Evolutionary conservation across 164 flowering plant genomes (phyloP), one percentile per base, ranked within the genome.

Genomic region (Protea cynaroides): DNA sequence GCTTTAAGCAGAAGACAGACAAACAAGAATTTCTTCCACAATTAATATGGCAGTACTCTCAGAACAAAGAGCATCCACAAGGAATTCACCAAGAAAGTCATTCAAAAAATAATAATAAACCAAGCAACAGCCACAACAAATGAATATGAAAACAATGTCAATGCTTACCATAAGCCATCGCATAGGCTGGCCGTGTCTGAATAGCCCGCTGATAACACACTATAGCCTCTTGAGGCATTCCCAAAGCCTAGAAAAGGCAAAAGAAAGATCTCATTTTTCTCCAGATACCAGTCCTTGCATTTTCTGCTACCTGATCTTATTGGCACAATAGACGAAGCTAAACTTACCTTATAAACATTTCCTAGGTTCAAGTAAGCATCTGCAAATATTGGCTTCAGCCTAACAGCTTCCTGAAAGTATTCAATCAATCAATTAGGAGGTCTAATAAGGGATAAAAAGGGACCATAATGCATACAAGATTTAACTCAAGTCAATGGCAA

Each of bases 331-430:
- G 66, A 81, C 52, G 34, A 29, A 29, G 34, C 34, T 78, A 63
- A 75, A 54, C 94, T 83, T 80, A 95, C 99, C 97, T 92, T 95
- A 70, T 95, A 92, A 38, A 92, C 90, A 83, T 90, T 92, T 65
- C 97, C 99, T 64, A 87, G 79, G 66, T 90, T 95, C 61, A 92
- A 69, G 63, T 81, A 86, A 59, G 97, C 97, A 83, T 95, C 99
- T 36, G 93, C 71, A 76, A 88, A 92, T 65, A 85, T 72, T 23
- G 97, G 99, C 68, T 86, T 95, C 56, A 81, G 82, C 64, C 80
- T 87, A 18, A 90, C 88, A 9, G 97, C 97, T 81, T 95, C 99
- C 99, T 95, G 87, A 57, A 70, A 71, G 2, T 2, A 70, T 7
- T 14, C 36, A 64, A 54, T 40, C 13, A 7, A 43, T 12, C 40